Evolutionary conservation across 2,329 filamentous ascomycete species (phyloP).

Genomic region (Neocucurbitaria cava): DNA sequence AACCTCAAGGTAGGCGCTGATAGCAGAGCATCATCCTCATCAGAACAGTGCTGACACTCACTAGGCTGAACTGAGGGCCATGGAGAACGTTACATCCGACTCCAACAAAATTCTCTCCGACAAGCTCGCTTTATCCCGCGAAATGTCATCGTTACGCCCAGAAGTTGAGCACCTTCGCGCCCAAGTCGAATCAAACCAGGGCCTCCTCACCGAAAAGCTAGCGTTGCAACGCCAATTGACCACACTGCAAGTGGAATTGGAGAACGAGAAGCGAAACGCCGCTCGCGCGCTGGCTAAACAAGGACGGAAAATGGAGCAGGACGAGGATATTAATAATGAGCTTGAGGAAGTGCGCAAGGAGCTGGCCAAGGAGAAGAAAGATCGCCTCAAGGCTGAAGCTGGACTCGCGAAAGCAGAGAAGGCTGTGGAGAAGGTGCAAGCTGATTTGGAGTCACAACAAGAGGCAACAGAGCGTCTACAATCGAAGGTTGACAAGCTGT

Average conservation of each 20-base stretch:
- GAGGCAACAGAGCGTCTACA: constrained; percentile 38
- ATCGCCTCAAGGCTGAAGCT: constrained; percentile 51
- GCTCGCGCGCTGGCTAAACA: constrained; percentile 63
- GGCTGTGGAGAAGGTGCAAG: constrained; percentile 38
- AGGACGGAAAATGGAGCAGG: constrained; percentile 58
- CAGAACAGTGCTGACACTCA: constrained; percentile 16
- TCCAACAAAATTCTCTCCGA: constrained; percentile 73
- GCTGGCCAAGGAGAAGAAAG: constrained; percentile 54
- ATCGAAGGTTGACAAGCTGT: constrained; percentile 42
- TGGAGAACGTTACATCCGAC: constrained; percentile 72
- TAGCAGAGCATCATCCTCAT: constrained; percentile 53
- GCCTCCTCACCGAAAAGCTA: constrained; percentile 78
- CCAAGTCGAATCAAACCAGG: constrained; percentile 68
- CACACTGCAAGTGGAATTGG: constrained; percentile 79
- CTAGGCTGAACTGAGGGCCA: constrained; percentile 73
- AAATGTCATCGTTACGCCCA: constrained; percentile 64
- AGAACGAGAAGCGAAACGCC: constrained; percentile 77
- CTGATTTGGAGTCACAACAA: constrained; percentile 42
- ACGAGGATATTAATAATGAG: constrained; percentile 54
- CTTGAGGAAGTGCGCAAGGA: constrained; percentile 56
- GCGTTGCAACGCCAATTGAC: constrained; percentile 79
- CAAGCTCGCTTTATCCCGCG: constrained; percentile 67
- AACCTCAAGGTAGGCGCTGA: constrained; percentile 62
- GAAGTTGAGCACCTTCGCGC: constrained; percentile 68
- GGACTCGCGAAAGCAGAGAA: constrained; percentile 48